These are phyloP conservation scores for Diplodia corticola DNA, from an alignment of 2,329 filamentous ascomycete genomes.

Conservation along the genomic window DNA sequence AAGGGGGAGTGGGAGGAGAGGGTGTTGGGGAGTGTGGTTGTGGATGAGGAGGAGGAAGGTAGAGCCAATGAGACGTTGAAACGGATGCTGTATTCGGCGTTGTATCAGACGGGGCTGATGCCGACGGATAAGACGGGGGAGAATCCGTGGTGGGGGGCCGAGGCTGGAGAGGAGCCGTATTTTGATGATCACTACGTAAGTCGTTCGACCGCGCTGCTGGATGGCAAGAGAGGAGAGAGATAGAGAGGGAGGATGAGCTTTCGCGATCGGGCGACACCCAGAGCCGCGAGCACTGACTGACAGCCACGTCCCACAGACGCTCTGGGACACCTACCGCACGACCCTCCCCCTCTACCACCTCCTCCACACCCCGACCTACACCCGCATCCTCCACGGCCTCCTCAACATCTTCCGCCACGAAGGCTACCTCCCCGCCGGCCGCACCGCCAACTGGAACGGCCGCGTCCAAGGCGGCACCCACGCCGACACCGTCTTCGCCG, in stretches of 20 bases:
- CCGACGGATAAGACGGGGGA: constrained; percentile 46
- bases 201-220: neutral
- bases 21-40: constrained; percentile 59
- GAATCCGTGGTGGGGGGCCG: constrained; percentile 46
- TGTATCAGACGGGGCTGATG: constrained; percentile 42
- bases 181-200: constrained; percentile 42
- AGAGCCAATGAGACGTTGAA: constrained; percentile 18
- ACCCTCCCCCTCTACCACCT: constrained; percentile 26
- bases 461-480: constrained; percentile 62
- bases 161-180: constrained; percentile 39
- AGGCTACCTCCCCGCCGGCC: constrained; percentile 39
- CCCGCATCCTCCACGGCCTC: constrained; percentile 25
- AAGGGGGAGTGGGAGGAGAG: constrained; percentile 50
- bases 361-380: constrained; percentile 23
- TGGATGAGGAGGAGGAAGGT: neutral
- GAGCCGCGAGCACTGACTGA: neutral
- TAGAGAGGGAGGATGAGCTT: too few species aligned
- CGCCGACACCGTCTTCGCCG: constrained; percentile 67
- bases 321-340: constrained; percentile 25
- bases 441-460: constrained; percentile 40
- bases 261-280: neutral
- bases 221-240: neutral
- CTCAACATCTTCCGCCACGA: constrained; percentile 31
- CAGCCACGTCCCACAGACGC: neutral
- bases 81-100: constrained; percentile 38